Conservation (phyloP, 352 stramenopile species). For the Discostella stelligera region DNA sequence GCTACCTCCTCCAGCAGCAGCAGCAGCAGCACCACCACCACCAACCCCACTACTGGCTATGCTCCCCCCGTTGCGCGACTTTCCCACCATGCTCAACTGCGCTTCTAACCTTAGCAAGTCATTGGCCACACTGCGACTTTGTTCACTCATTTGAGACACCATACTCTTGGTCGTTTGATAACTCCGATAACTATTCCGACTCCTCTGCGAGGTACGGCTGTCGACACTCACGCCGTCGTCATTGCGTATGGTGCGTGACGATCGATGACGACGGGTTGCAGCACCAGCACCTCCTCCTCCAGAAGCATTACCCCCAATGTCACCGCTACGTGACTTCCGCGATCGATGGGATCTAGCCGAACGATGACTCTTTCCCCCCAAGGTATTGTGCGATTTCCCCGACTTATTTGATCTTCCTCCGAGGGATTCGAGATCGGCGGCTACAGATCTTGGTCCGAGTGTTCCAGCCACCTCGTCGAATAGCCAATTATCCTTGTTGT, state of each 20-base stretch:
- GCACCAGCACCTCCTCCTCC: background rate
- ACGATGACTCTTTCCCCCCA: slow-evolving; percentile 54
- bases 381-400: slow-evolving; percentile 63
- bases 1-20: slow-evolving; percentile 9
- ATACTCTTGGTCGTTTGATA: slow-evolving; percentile 74
- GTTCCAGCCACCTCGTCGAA: slow-evolving; percentile 77
- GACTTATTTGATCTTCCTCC: slow-evolving; percentile 67
- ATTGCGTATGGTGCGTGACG: background rate
- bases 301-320: background rate
- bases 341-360: slow-evolving; percentile 38
- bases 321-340: slow-evolving; percentile 2
- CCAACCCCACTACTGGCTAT: slow-evolving; percentile 17
- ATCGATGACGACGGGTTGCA: slow-evolving; percentile 17
- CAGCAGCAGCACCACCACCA: background rate
- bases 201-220: slow-evolving; percentile 50
- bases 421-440: slow-evolving; percentile 76
- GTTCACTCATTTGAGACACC: slow-evolving; percentile 77
- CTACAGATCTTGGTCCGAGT: slow-evolving; percentile 64
- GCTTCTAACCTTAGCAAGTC: slow-evolving; percentile 77
- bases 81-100: slow-evolving; percentile 78
- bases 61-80: slow-evolving; percentile 38
- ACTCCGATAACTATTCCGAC: slow-evolving; percentile 58
- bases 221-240: slow-evolving; percentile 43
- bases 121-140: slow-evolving; percentile 75
- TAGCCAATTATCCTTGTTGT: slow-evolving; percentile 69